Conservation (phyloP, 345 rosid genomes). For the Populus tremula region DNA sequence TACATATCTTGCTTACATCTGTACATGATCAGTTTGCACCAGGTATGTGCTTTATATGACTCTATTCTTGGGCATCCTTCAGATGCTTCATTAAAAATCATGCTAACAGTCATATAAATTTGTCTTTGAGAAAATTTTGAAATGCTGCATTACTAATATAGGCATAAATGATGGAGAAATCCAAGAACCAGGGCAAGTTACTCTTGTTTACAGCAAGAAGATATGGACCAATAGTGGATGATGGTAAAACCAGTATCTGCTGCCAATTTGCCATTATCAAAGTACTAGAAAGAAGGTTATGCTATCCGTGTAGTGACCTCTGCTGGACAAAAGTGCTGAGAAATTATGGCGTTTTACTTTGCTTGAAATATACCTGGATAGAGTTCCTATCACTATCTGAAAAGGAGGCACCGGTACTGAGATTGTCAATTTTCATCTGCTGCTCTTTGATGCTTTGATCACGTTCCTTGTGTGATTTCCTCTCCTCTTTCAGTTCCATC, state of each 20-base stretch:
- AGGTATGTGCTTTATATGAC: background rate
- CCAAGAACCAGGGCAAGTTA: background rate
- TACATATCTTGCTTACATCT: background rate
- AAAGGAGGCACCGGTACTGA: constrained; percentile 38
- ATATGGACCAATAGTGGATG: background rate
- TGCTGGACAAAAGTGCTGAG: background rate
- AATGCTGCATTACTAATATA: background rate
- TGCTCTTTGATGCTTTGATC: constrained; percentile 67
- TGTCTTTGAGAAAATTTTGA: background rate
- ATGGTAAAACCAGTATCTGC: background rate
- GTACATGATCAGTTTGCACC: background rate
- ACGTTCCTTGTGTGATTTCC: constrained; percentile 66
- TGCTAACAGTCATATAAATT: background rate
- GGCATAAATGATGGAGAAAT: background rate
- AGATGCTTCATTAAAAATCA: background rate
- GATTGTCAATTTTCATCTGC: constrained; percentile 61
- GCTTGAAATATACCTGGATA: constrained; percentile 49
- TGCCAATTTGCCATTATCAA: background rate
- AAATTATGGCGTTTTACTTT: background rate
- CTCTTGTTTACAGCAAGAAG: background rate
- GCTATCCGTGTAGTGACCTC: background rate
- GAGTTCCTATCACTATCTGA: constrained; percentile 52
- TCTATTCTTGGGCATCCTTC: background rate
- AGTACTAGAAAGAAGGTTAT: background rate
- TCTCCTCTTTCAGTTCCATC: constrained; percentile 79